Percentiles rank a stretch among this genome's conserved stretches.
Conservation (phyloP, 1,139 yeast genomes). For the Lodderomyces metapsilosis region DNA sequence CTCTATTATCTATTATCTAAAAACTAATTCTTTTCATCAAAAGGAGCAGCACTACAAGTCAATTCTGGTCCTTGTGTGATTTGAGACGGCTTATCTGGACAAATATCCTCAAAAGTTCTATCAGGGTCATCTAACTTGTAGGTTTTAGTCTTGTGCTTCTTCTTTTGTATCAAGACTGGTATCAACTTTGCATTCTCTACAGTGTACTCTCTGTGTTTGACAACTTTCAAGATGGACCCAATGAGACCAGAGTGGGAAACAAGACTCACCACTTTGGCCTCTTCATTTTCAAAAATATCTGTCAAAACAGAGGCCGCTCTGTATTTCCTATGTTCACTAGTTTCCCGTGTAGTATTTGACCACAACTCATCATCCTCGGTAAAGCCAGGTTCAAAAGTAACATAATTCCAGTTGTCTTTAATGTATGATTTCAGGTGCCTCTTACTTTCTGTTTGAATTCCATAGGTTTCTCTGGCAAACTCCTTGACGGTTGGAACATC, state of each 20-base stretch:
- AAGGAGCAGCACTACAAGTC: conserved; percentile 8
- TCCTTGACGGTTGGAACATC: conserved; percentile 27
- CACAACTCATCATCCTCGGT: conserved; percentile 30
- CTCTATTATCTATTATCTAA: no score
- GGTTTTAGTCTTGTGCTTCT: conserved; percentile 9
- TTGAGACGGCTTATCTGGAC: conserved; percentile 13
- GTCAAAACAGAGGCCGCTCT: conserved; percentile 31
- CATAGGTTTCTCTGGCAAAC: conserved; percentile 37
- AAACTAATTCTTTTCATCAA: neutral
- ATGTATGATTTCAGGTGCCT: conserved; percentile 32
- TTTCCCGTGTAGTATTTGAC: conserved; percentile 16
- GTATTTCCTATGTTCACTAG: conserved; percentile 19
- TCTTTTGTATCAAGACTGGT: conserved; percentile 15
- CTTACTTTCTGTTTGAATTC: conserved; percentile 36
- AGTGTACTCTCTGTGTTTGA: conserved; percentile 22
- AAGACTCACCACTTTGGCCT: conserved; percentile 27
- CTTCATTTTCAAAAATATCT: conserved; percentile 28
- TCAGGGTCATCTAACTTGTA: conserved; percentile 17
- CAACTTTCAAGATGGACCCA: conserved; percentile 27
- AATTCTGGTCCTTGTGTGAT: conserved; percentile 11
- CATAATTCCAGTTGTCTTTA: conserved; percentile 21
- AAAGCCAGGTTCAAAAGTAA: conserved; percentile 29
- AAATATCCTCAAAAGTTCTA: conserved; percentile 15
- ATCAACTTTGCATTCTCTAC: conserved; percentile 15
- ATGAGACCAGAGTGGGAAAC: conserved; percentile 39